These are phyloP conservation scores for Rubus idaeus DNA, from an alignment of 306 rosid genomes.

Conservation along the genomic window DNA sequence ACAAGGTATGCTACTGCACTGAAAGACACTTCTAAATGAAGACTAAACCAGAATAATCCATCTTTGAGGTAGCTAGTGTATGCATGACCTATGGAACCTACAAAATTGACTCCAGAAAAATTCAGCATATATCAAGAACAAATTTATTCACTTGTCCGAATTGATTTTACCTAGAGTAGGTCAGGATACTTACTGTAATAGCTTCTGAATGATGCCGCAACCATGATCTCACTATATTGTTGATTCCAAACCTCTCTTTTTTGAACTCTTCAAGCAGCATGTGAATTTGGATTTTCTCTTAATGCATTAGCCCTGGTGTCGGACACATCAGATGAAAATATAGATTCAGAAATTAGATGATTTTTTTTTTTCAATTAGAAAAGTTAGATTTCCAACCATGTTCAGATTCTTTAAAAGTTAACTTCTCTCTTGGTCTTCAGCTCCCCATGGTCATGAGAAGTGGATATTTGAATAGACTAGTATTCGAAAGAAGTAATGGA, in stretches of 20 bases:
- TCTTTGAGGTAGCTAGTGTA: background rate
- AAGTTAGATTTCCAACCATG: background rate
- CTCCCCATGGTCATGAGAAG: constrained; percentile 78
- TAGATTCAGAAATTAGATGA: background rate
- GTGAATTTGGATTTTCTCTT: background rate
- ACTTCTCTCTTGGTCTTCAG: constrained; percentile 32
- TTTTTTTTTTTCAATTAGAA: background rate
- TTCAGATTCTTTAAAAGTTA: constrained; percentile 6
- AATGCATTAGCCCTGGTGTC: background rate
- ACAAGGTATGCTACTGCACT: constrained; percentile 55
- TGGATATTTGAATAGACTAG: constrained; percentile 66
- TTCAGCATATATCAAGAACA: background rate
- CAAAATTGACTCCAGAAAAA: too few species aligned
- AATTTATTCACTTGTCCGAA: background rate
- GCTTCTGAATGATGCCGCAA: too few species aligned
- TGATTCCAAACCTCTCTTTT: background rate
- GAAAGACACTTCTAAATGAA: background rate
- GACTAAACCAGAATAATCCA: background rate
- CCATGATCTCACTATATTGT: too few species aligned
- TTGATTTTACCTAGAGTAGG: too few species aligned
- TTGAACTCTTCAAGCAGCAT: background rate
- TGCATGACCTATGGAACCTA: background rate
- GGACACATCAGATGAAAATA: background rate
- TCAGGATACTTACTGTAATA: background rate
- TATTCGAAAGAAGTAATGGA: constrained; percentile 45